Evolutionary conservation across 805 yeast genomes (phyloP), one percentile per base, ranked within the genome.

Genomic region (Candida chauliodis): DNA sequence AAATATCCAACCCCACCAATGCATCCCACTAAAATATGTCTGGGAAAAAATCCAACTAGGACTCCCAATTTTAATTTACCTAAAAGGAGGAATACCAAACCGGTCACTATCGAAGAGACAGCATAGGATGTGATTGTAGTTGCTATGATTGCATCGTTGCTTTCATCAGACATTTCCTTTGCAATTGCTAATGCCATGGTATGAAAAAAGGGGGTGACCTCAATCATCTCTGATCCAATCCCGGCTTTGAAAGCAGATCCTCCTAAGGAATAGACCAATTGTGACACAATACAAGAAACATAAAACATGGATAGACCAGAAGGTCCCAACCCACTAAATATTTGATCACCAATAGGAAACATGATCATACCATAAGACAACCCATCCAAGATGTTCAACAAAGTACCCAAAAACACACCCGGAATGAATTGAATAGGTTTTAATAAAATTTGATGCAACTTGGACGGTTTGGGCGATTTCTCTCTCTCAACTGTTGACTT

Each of bases 1-100:
- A 93, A 93, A 63, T 86, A 90, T 6, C 99, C 99, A 34, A 93
- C 99, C 53, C 99, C 99, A 27, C 99, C 99, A 50, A 93, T 90
- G 57, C 98, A 93, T 1, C 99, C 99, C 25, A 93, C 93, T 20
- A 93, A 71, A 40, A 93, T 91, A 59, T 93, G 99, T 44, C 97
- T 72, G 1, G 99, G 99, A 70, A 93, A 93, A 56, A 89, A 93
- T 0, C 95, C 96, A 15, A 91, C 96, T 16, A 93, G 64, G 22
- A 86, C 76, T 5, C 99, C 99, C 25, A 93, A 64, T 42, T 71
- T 76, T 52, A 86, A 77, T 51, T 79, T 82, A 5, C 99, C 99
- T 30, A 93, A 68, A 1, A 73, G 32, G 48, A 76, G 79, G 54
- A 93, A 93, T 1, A 84, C 85, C 3, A 81, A 41, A 9, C 99